Evolutionary conservation across 1,139 yeast genomes (phyloP), one percentile per base, ranked within the genome.

Genomic region (Yamadazyma mexicana): DNA sequence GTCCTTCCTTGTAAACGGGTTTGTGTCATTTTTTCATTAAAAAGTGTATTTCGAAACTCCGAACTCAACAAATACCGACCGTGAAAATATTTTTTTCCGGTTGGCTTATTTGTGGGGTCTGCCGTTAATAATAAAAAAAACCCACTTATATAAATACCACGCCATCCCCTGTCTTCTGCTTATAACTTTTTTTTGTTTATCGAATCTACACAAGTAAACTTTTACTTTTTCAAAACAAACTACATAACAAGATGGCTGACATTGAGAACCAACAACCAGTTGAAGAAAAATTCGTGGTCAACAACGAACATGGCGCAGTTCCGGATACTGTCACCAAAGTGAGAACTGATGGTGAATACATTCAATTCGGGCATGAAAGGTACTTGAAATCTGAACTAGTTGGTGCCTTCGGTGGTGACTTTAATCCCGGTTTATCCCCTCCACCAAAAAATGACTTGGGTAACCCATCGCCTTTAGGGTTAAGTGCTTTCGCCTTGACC

Each of bases 391-490:
- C 74, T 39, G 89, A 83, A 38, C 72, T 84, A 47, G 64, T 72
- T 39, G 62, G 65, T 26, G 91, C 91, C n/a, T 84, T 83, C 51
- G 92, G 89, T 52, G 91, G 91, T 77, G 69, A 77, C 25, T 56
- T 82, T 59, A 80, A 78, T 52, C 82, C 89, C 15, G 88, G 87
- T 56, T 64, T 73, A 43, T 55, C 78, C 17, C 77, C 81, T 28
- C 79, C 86, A 29, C 81, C 95, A 24, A 69, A 75, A 36, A 79
- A 85, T 60, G 75, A 81, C 61, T 82, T 87, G 59, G 96, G 85
- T 45, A 88, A 88, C 61, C 95, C 96, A 33, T 87, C 94, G 37
- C 96, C 96, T 2, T 70, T 89, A 40, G 96, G 96, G 11, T 71
- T 89, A 47, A 75, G 81, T 37, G 94, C 87, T 4, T 88, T 89